phyloP scores from a whole-genome alignment of 257 asterid genomes.

The Ballota nigra region DNA sequence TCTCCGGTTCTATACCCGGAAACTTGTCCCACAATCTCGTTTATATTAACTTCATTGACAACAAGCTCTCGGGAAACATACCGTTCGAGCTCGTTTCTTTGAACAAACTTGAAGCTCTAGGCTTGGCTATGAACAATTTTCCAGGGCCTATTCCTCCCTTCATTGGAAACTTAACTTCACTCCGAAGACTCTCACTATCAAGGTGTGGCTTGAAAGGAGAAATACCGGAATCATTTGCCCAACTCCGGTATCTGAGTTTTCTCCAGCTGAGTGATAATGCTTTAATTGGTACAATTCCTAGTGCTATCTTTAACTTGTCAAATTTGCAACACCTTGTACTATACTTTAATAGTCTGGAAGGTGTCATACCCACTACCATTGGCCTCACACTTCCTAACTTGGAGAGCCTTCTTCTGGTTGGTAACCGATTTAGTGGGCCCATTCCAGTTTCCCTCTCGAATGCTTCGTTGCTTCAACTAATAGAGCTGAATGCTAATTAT shows the following conservation, averaged over 20 bases:
- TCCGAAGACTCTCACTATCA: neutral
- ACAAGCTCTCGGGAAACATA: slow-evolving; percentile 1
- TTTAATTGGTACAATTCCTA: neutral
- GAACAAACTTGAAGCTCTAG: neutral
- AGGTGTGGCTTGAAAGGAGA: neutral
- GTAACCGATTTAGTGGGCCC: neutral
- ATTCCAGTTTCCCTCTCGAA: slow-evolving; percentile 1
- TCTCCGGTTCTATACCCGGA: neutral
- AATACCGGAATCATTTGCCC: neutral
- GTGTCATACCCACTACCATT: neutral
- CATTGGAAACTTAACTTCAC: neutral
- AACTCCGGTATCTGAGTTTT: neutral
- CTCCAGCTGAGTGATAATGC: neutral
- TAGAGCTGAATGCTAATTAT: neutral
- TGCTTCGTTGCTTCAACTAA: neutral
- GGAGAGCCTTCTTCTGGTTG: neutral
- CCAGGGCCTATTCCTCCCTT: neutral
- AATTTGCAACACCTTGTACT: neutral
- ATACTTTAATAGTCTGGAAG: neutral
- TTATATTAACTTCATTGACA: neutral
- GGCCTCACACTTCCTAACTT: neutral
- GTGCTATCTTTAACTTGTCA: neutral
- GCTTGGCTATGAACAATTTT: neutral
- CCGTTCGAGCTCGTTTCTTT: neutral
- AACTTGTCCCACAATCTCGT: slow-evolving; percentile 6